These are phyloP conservation scores for Glycine soja DNA, from an alignment of 306 rosid genomes.

Conservation along the genomic window DNA sequence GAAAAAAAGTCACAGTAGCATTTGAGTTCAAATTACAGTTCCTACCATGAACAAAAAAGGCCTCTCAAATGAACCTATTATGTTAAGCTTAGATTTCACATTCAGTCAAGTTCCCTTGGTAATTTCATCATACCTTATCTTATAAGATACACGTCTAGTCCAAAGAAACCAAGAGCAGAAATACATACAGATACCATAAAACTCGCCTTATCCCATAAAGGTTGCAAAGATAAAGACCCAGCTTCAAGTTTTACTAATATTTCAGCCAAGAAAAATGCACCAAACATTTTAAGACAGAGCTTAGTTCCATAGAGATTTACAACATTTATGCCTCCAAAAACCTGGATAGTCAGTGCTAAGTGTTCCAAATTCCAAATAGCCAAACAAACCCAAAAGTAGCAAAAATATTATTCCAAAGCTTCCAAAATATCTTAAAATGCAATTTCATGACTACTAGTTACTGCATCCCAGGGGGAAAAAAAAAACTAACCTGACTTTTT, in stretches of 20 bases:
- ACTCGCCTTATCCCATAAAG: slow-evolving; percentile 6
- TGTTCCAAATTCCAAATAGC: slow-evolving; percentile 3
- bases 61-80: slow-evolving; percentile 18
- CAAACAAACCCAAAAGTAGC: slow-evolving; percentile 23
- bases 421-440: slow-evolving; percentile 26
- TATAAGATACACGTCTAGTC: slow-evolving; percentile 1
- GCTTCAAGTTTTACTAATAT: slow-evolving; percentile 18
- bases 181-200: slow-evolving; percentile 19
- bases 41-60: slow-evolving; percentile 17
- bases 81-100: slow-evolving; percentile 13
- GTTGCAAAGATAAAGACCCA: slow-evolving; percentile 28
- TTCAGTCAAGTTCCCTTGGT: slow-evolving; percentile 20
- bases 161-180: slow-evolving; percentile 27
- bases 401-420: slow-evolving; percentile 28
- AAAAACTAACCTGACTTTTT: background rate
- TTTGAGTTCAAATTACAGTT: slow-evolving; percentile 25
- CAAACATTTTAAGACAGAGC: slow-evolving; percentile 3
- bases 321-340: slow-evolving; percentile 13
- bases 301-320: slow-evolving; percentile 12
- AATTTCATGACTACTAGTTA: slow-evolving; percentile 9
- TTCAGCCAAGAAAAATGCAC: slow-evolving; percentile 25
- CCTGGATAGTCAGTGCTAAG: slow-evolving; percentile 3
- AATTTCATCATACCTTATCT: slow-evolving; percentile 26
- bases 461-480: background rate
- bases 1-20: slow-evolving; percentile 1